Conservation (phyloP, 305 asterid genomes). For the Ilex paraguariensis region DNA sequence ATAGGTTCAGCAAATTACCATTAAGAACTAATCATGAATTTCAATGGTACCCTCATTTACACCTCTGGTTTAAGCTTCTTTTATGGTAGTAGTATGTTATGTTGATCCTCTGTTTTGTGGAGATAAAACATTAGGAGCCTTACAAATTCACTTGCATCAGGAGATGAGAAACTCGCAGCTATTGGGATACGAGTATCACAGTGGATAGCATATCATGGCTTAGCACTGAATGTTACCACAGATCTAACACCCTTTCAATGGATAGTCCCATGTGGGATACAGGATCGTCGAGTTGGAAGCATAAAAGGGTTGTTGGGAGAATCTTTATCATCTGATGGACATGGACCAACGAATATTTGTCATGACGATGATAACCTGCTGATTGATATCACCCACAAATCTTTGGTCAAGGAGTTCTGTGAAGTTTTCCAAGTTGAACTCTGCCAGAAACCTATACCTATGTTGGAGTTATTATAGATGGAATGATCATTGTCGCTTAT, state of each 20-base stretch:
- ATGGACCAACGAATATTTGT: slow-evolving; percentile 13
- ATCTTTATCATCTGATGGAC: too few relatives aligned
- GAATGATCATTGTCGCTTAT: not conserved
- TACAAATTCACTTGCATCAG: slow-evolving; percentile 38
- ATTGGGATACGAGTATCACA: slow-evolving; percentile 70
- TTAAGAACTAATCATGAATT: too few relatives aligned
- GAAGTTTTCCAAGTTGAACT: slow-evolving; percentile 68
- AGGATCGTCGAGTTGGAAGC: slow-evolving; percentile 70
- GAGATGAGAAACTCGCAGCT: slow-evolving; percentile 69
- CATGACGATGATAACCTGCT: slow-evolving; percentile 30
- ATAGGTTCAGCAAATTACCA: too few relatives aligned
- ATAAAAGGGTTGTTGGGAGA: slow-evolving; percentile 42
- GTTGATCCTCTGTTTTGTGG: too few relatives aligned
- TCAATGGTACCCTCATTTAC: too few relatives aligned
- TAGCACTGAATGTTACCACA: slow-evolving; percentile 80
- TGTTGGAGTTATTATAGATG: not conserved
- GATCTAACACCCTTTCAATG: slow-evolving; percentile 53
- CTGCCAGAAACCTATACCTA: slow-evolving; percentile 17
- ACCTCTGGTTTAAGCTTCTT: too few relatives aligned
- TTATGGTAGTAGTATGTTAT: too few relatives aligned
- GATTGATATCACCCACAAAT: slow-evolving; percentile 38
- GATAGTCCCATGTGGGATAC: slow-evolving; percentile 83
- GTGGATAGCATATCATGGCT: slow-evolving; percentile 77
- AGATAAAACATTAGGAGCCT: not conserved
- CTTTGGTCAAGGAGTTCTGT: slow-evolving; percentile 50